These are phyloP conservation scores for Annulohypoxylon bovei DNA, from an alignment of 495 filamentous ascomycete species.

Conservation along the genomic window DNA sequence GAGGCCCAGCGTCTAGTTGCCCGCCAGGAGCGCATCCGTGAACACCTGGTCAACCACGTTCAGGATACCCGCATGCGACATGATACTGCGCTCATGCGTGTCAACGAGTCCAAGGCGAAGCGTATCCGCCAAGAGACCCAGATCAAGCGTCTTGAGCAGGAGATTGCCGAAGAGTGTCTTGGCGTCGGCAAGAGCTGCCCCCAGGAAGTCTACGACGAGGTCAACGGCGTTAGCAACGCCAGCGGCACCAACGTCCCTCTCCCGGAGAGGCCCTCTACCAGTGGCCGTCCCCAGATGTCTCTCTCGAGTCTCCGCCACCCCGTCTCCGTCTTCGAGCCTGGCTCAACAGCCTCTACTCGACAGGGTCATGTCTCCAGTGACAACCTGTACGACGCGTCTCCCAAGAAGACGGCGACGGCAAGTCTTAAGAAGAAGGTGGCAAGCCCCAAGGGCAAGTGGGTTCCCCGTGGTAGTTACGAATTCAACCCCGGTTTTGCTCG, in stretches of 20 bases:
- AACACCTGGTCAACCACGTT: neutral
- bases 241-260: no score
- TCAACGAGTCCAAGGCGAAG: neutral
- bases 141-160: conserved; percentile 12
- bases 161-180: conserved; percentile 21
- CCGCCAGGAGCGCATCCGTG: conserved; percentile 14
- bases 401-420: no score
- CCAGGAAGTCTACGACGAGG: conserved; percentile 20
- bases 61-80: neutral
- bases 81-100: neutral
- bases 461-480: neutral
- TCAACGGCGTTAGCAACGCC: neutral
- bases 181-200: conserved; percentile 3
- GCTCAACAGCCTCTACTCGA: neutral
- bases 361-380: neutral
- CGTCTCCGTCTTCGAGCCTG: neutral
- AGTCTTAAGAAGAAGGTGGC: neutral
- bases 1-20: neutral
- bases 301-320: neutral
- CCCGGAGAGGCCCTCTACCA: no score
- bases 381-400: neutral
- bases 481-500: neutral
- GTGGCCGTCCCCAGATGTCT: no score
- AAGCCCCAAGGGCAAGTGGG: neutral
- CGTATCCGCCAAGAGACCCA: neutral